These are phyloP conservation scores for Talaromyces sp. DNA, from an alignment of 2,329 filamentous ascomycete genomes.

Conservation along the genomic window DNA sequence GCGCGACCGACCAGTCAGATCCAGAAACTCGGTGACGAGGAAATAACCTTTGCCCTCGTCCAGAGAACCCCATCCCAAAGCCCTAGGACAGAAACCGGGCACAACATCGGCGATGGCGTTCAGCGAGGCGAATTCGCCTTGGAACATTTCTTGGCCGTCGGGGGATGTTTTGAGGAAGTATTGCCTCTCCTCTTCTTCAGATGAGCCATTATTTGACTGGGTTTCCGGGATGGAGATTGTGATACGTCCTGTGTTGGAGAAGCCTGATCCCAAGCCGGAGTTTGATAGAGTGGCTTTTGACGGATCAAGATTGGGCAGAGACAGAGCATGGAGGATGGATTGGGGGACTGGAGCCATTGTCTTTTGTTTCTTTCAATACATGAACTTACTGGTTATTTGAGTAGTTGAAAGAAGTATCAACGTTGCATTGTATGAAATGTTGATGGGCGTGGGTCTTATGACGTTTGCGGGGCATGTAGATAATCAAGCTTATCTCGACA, in stretches of 20 bases:
- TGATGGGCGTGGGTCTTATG: constrained; percentile 22
- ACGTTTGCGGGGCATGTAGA: constrained; percentile 22
- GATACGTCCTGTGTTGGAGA: constrained; percentile 47
- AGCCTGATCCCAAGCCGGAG: constrained; percentile 44
- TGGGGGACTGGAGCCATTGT: constrained; percentile 33
- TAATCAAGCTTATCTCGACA: neutral
- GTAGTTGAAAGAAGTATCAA: neutral
- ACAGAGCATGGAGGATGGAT: constrained; percentile 41
- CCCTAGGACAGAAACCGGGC: constrained; percentile 71
- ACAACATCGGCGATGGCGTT: constrained; percentile 74
- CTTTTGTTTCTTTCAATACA: neutral
- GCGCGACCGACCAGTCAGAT: constrained; percentile 51
- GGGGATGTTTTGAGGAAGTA: constrained; percentile 45
- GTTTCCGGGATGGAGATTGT: constrained; percentile 33
- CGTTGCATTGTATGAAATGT: neutral
- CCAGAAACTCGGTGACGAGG: constrained; percentile 75
- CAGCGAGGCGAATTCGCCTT: constrained; percentile 78
- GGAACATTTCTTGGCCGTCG: constrained; percentile 39
- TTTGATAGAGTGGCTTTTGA: constrained; percentile 37
- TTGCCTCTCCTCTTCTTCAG: constrained; percentile 30
- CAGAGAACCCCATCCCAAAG: constrained; percentile 68
- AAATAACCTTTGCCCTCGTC: constrained; percentile 47
- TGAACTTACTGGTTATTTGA: neutral
- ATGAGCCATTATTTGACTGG: neutral
- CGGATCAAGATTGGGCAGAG: constrained; percentile 31